phyloP scores from a whole-genome alignment of 2,329 filamentous ascomycete species.

The Ophiostoma triangulosporum region DNA sequence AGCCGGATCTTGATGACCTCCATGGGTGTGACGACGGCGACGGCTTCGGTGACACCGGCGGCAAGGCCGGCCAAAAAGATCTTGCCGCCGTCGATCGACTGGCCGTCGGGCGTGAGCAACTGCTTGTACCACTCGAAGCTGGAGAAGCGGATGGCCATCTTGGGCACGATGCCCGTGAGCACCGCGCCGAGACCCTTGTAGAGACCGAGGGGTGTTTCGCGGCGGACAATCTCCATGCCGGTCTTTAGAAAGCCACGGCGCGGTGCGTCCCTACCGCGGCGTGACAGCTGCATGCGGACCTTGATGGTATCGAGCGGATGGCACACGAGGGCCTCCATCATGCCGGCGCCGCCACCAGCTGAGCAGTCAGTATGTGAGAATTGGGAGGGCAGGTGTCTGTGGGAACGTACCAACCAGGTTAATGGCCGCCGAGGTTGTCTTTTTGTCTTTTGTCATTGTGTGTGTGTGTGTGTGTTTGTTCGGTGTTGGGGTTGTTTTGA shows the following conservation, averaged over 20 bases:
- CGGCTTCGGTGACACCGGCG: conserved; percentile 91
- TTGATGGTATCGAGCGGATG: conserved; percentile 97
- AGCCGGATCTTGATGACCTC: conserved; percentile 98
- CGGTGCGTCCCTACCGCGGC: conserved; percentile 70
- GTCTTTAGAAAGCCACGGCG: conserved; percentile 80
- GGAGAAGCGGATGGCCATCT: conserved; percentile 98
- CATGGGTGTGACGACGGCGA: conserved; percentile 94
- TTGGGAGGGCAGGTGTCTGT: neutral
- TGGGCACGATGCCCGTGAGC: conserved; percentile 88
- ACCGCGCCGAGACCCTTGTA: conserved; percentile 99
- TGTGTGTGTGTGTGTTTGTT: neutral
- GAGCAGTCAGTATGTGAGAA: conserved; percentile 5
- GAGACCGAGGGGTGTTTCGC: conserved; percentile 81
- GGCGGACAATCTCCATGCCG: conserved; percentile 71
- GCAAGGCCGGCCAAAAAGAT: conserved; percentile 67
- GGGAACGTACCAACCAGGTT: conserved; percentile 67
- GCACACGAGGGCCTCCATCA: conserved; percentile 97
- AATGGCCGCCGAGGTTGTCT: conserved; percentile 67
- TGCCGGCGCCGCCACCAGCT: conserved; percentile 94
- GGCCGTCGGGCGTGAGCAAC: conserved; percentile 47
- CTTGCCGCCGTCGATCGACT: conserved; percentile 51
- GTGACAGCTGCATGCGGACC: conserved; percentile 97
- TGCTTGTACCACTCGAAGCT: conserved; percentile 96
- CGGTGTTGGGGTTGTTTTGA: neutral
- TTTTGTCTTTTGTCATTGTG: conserved; percentile 41